These are phyloP conservation scores for Smallanthus sonchifolius DNA, from an alignment of 129 eudicot genomes.

Conservation along the genomic window DNA sequence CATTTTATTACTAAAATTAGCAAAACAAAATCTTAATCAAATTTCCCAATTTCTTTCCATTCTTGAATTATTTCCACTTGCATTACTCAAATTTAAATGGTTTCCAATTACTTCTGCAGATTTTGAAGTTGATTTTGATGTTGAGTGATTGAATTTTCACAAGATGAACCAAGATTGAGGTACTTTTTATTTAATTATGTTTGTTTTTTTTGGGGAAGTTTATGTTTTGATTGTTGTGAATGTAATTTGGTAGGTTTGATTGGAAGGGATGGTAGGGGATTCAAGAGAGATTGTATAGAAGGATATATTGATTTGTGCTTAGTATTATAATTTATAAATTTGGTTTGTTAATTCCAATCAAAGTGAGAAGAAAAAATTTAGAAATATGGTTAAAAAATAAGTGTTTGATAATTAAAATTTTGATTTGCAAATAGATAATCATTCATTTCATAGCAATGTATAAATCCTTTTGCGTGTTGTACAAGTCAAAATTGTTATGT, in stretches of 20 bases:
- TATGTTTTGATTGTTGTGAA: slow-evolving; percentile 34
- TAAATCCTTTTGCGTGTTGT: not conserved
- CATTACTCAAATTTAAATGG: not conserved
- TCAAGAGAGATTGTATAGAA: slow-evolving; percentile 75
- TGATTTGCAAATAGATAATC: not conserved
- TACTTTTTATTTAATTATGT: slow-evolving; percentile 19
- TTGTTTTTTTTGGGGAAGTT: slow-evolving; percentile 28
- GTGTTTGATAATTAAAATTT: slow-evolving; percentile 17
- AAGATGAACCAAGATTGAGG: slow-evolving; percentile 28
- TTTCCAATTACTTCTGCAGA: slow-evolving; percentile 34
- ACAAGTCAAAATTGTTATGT: not conserved
- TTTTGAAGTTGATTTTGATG: slow-evolving; percentile 35
- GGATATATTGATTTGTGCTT: slow-evolving; percentile 59
- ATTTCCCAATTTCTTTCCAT: slow-evolving; percentile 12
- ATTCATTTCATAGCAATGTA: slow-evolving; percentile 5
- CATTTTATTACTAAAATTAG: slow-evolving; percentile 26
- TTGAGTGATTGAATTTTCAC: slow-evolving; percentile 20
- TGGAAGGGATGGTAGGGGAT: slow-evolving; percentile 42
- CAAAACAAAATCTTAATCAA: slow-evolving; percentile 12
- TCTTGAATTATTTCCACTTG: slow-evolving; percentile 1
- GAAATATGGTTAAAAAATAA: slow-evolving; percentile 8
- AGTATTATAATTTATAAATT: slow-evolving; percentile 32
- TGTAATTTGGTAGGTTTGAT: slow-evolving; percentile 66
- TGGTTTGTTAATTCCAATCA: slow-evolving; percentile 33
- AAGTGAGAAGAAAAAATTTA: not conserved